phyloP scores from a whole-genome alignment of 768 basidiomycete species.

The Tricholoma sp. region DNA sequence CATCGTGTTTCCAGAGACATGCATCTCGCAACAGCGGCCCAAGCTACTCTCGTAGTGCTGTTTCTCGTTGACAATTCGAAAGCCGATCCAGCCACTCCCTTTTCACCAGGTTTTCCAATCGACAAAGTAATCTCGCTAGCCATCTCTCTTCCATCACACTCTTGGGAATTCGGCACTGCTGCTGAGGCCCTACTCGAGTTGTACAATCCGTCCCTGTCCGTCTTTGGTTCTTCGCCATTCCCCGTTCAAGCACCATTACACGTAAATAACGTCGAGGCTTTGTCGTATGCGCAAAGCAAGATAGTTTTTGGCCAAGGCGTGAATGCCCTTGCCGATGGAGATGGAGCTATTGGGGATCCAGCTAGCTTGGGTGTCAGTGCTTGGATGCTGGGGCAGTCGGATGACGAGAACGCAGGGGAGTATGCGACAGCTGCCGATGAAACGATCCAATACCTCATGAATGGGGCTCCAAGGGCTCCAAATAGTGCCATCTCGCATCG shows the following conservation, averaged over 20 bases:
- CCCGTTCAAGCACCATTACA: conserved; percentile 13
- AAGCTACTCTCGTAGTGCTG: background rate
- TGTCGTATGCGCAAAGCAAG: conserved; percentile 16
- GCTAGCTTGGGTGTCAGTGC: conserved; percentile 45
- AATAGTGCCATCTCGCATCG: conserved; percentile 54
- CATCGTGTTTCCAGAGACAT: background rate
- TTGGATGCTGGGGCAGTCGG: conserved; percentile 33
- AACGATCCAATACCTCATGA: conserved; percentile 39
- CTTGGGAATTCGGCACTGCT: conserved; percentile 29
- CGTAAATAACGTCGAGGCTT: conserved; percentile 10
- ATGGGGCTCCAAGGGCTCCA: conserved; percentile 33
- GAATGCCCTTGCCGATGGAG: conserved; percentile 9
- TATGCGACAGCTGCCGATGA: conserved; percentile 33
- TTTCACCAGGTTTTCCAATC: conserved; percentile 25
- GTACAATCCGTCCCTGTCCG: conserved; percentile 19
- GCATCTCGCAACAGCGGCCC: background rate
- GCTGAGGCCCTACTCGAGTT: conserved; percentile 25
- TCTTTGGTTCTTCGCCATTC: conserved; percentile 24
- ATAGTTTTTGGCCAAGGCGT: conserved; percentile 17
- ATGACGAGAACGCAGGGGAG: conserved; percentile 14
- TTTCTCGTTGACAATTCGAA: background rate
- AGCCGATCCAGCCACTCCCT: conserved; percentile 4
- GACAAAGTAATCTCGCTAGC: conserved; percentile 16
- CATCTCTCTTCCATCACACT: conserved; percentile 21
- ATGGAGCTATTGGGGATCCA: conserved; percentile 52